Conservation (phyloP, 495 filamentous ascomycete genomes). For the Aspergillus saccharolyticus region DNA sequence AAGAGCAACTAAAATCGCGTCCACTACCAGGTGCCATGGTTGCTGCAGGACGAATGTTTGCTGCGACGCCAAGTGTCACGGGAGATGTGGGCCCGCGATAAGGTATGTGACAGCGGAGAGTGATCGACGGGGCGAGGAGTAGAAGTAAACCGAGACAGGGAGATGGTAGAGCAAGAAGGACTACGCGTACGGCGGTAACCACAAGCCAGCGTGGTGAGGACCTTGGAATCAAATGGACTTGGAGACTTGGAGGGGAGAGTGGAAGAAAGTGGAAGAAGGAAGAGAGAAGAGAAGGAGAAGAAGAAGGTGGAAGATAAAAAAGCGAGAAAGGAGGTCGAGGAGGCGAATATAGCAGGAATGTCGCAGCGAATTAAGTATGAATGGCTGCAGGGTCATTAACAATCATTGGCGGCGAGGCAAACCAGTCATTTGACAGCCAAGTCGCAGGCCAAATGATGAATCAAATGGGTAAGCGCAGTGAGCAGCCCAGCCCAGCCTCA, state of each 20-base stretch:
- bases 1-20: conserved; percentile 46
- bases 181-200: background rate
- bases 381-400: conserved; percentile 12
- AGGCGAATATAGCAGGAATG: conserved; percentile 16
- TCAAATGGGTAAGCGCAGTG: conserved; percentile 13
- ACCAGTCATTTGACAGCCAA: conserved; percentile 9
- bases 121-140: conserved; percentile 4
- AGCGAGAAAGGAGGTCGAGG: conserved; percentile 13
- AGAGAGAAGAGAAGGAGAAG: conserved; percentile 13
- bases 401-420: conserved; percentile 12
- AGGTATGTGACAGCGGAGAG: conserved; percentile 11
- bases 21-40: conserved; percentile 42
- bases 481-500: background rate
- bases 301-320: too few species aligned
- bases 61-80: conserved; percentile 13
- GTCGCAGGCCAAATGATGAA: conserved; percentile 18
- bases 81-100: conserved; percentile 11
- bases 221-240: too few species aligned
- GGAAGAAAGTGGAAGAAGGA: conserved; percentile 1
- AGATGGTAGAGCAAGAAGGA: background rate
- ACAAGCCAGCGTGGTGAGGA: background rate
- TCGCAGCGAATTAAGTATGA: conserved; percentile 21
- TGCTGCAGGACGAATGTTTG: conserved; percentile 5
- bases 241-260: background rate
- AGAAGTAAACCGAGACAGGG: conserved; percentile 8